phyloP scores from a whole-genome alignment of 2,329 filamentous ascomycete species.

The Diaporthe sp. region DNA sequence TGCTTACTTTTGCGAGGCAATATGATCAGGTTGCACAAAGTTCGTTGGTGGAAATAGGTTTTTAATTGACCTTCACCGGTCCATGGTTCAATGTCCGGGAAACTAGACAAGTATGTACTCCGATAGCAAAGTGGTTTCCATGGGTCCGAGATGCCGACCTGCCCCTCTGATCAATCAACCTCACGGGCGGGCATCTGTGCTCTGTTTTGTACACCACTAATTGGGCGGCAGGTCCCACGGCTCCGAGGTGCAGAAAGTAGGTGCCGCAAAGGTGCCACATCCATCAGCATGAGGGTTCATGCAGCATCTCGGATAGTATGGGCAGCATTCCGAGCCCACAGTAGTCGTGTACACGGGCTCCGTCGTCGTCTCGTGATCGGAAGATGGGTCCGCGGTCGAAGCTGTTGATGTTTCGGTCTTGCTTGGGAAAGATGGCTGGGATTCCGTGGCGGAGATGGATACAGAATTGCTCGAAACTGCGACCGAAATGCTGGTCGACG shows the following conservation, averaged over 20 bases:
- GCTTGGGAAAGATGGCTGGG: not conserved
- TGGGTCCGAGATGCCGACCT: not conserved
- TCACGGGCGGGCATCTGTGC: not conserved
- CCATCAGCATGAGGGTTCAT: not conserved
- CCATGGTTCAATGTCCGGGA: not conserved
- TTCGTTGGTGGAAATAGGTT: not conserved
- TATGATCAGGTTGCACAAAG: not conserved
- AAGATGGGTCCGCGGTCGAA: not conserved
- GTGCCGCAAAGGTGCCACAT: conserved; percentile 17
- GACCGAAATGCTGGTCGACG: not conserved
- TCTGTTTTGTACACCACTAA: not conserved
- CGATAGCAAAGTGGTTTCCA: not conserved
- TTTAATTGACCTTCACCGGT: not conserved
- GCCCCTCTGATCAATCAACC: not conserved
- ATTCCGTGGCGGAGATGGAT: too few species aligned
- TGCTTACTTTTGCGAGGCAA: too few species aligned
- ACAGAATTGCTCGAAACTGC: not conserved
- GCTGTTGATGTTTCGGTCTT: not conserved
- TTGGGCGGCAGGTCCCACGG: not conserved
- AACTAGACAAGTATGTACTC: not conserved
- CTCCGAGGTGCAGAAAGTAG: not conserved
- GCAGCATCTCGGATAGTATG: conserved; percentile 15
- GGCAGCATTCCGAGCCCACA: conserved; percentile 2
- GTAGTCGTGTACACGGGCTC: conserved; percentile 9
- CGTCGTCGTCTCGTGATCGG: not conserved